Conservation (phyloP, 768 basidiomycete genomes). For the Boletus subparvulus region DNA sequence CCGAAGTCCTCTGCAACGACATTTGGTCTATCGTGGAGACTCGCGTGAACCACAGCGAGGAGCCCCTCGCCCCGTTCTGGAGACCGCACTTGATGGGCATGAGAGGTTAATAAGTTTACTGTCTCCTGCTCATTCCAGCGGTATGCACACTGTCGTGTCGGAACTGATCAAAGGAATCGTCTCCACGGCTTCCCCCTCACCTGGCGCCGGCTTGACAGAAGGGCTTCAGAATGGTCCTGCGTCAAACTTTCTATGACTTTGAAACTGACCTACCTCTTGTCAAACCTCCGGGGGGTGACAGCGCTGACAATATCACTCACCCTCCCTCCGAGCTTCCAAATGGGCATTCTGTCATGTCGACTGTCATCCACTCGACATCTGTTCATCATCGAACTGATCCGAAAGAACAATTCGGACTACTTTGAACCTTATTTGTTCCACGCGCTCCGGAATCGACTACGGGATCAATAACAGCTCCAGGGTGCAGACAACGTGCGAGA, state of each 20-base stretch:
- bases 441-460: slow-evolving; percentile 83
- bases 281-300: slow-evolving; percentile 13
- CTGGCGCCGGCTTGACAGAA: slow-evolving; percentile 69
- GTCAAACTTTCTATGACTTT: slow-evolving; percentile 76
- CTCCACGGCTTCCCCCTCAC: slow-evolving; percentile 87
- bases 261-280: slow-evolving; percentile 21
- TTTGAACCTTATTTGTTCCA: slow-evolving; percentile 98
- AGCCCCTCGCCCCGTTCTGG: slow-evolving; percentile 87
- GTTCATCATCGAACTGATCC: slow-evolving; percentile 89
- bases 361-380: slow-evolving; percentile 81
- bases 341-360: slow-evolving; percentile 64
- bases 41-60: slow-evolving; percentile 66
- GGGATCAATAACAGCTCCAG: slow-evolving; percentile 72
- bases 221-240: slow-evolving; percentile 68
- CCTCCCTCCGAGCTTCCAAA: slow-evolving; percentile 29
- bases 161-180: slow-evolving; percentile 95
- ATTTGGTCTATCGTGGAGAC: slow-evolving; percentile 95
- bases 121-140: slow-evolving; percentile 69
- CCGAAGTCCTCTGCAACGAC: slow-evolving; percentile 93
- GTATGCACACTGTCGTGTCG: slow-evolving; percentile 81
- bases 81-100: slow-evolving; percentile 80
- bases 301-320: slow-evolving; percentile 10
- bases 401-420: slow-evolving; percentile 98
- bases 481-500: slow-evolving; percentile 60
- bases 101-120: slow-evolving; percentile 78